Percentiles rank a stretch among this genome's conserved stretches.
Conservation (phyloP, 768 basidiomycete species). For the Termitomyces heimii region DNA sequence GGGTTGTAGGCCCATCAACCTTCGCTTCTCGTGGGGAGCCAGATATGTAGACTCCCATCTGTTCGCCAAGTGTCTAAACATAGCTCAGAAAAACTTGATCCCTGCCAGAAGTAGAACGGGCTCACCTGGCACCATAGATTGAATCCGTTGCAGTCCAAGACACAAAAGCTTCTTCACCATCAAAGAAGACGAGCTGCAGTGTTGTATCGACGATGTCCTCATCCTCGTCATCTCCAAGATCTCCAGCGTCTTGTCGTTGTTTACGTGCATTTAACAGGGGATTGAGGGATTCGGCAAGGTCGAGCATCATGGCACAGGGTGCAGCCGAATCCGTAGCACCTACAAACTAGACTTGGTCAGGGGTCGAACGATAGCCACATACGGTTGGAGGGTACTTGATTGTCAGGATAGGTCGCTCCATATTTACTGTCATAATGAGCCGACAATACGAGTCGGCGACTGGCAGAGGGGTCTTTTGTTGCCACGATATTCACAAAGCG, state of each 20-base stretch:
- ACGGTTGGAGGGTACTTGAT: conserved; percentile 49
- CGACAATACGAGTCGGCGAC: conserved; percentile 76
- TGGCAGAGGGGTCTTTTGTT: conserved; percentile 86
- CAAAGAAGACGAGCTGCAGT: conserved; percentile 90
- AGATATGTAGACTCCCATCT: conserved; percentile 75
- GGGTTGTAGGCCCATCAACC: conserved; percentile 44
- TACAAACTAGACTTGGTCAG: conserved; percentile 61
- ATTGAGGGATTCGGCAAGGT: conserved; percentile 81
- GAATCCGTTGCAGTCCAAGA: conserved; percentile 88
- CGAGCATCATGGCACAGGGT: conserved; percentile 90
- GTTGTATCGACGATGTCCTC: conserved; percentile 81
- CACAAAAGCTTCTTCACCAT: conserved; percentile 95
- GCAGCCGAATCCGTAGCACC: conserved; percentile 98
- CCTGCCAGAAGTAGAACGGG: background rate
- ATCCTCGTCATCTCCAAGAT: conserved; percentile 41
- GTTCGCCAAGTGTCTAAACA: conserved; percentile 74
- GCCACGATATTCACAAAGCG: conserved; percentile 89
- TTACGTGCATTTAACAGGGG: conserved; percentile 60
- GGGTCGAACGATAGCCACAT: background rate
- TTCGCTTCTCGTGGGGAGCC: conserved; percentile 50
- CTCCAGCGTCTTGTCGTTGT: conserved; percentile 45
- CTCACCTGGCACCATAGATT: conserved; percentile 89
- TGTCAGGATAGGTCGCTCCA: conserved; percentile 61
- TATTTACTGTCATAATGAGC: conserved; percentile 96
- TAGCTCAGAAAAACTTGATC: background rate